phyloP scores from a whole-genome alignment of 176 grass and related monocot genomes.

The Echinochloa phyllopogon region DNA sequence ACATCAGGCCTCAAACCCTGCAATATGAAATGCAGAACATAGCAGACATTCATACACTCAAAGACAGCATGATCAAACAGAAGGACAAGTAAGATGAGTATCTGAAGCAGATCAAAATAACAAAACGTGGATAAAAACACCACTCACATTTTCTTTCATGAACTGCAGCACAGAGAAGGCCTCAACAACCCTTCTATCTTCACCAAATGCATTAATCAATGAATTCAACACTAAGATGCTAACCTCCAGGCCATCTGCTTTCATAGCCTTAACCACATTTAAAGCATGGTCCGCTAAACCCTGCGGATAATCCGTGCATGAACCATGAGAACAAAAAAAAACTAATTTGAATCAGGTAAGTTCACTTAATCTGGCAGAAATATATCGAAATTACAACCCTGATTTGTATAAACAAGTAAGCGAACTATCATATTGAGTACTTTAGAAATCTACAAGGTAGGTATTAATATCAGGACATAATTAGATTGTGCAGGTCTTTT shows the following conservation, averaged over 20 bases:
- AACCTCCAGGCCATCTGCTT: constrained; percentile 83
- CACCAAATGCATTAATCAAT: constrained; percentile 94
- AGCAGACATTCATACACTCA: neutral
- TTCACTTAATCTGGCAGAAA: constrained; percentile 1
- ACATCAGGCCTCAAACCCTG: constrained; percentile 92
- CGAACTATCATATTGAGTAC: neutral
- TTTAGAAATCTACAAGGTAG: constrained; percentile 8
- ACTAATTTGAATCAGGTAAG: constrained; percentile 1
- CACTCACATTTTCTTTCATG: constrained; percentile 95
- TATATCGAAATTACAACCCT: neutral
- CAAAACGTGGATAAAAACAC: neutral
- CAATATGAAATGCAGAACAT: constrained; percentile 39
- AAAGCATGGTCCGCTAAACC: constrained; percentile 94
- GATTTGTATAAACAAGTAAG: neutral
- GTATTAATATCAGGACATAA: neutral
- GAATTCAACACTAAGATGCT: constrained; percentile 88
- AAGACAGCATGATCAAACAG: neutral
- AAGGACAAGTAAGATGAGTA: constrained; percentile 27
- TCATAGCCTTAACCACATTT: constrained; percentile 94
- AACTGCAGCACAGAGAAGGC: constrained; percentile 92
- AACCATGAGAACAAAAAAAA: constrained; percentile 32
- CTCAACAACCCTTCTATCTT: constrained; percentile 90
- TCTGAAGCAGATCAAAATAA: constrained; percentile 25
- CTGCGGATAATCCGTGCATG: constrained; percentile 45
- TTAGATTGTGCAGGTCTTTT: constrained; percentile 15